Evolutionary conservation across 768 basidiomycete genomes (phyloP), one percentile per base, ranked within the genome.

Genomic region (Dentipellis sp.): DNA sequence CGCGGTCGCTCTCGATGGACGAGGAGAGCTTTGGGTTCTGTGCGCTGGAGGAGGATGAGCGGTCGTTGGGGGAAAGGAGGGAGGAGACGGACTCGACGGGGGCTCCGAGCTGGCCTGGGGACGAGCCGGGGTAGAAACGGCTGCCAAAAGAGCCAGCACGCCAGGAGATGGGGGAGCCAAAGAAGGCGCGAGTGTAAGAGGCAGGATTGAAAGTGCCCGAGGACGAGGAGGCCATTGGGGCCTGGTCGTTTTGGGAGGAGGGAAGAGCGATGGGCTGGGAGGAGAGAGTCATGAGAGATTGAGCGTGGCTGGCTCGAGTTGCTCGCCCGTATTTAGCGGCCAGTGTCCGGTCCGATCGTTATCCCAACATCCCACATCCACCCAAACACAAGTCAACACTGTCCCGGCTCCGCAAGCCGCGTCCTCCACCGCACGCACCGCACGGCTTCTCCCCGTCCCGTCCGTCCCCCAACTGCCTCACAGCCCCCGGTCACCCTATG

Each of bases 91-190:
- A 90, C 87, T 88, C 86, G 63, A 86, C 70, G 0, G 81, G 81
- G 21, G 77, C 79, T 0, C 85, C 68, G 23, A 86, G 71, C 59
- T 81, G 78, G 7, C 40, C 0, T 78, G 82, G 2, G 83, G 83
- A 0, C 82, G 81, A 79, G 34, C 82, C 82, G 11, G 81, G 79
- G 50, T 81, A 80, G 67, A 84, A 78, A 9, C 83, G 73, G 23
- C 76, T 79, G 0, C 83, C 83, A 57, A 81, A 87, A 0, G 84
- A 86, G 36, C 81, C 81, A 0, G 78, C 74, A 5, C 82, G 76
- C 79, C 84, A 90, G 4, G 87, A 88, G 52, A 85, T 73, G 46
- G 87, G 86, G 0, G 86, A 88, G 54, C 84, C 84, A 7, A 88
- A 73, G 65, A 86, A 83, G 62, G 84, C 78, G 36, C 83, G 72